A percentile compares a stretch with the other conserved stretches of the same genome.
These are phyloP conservation scores for Helianthus annuus DNA, from an alignment of 129 eudicot species.

Conservation along the genomic window DNA sequence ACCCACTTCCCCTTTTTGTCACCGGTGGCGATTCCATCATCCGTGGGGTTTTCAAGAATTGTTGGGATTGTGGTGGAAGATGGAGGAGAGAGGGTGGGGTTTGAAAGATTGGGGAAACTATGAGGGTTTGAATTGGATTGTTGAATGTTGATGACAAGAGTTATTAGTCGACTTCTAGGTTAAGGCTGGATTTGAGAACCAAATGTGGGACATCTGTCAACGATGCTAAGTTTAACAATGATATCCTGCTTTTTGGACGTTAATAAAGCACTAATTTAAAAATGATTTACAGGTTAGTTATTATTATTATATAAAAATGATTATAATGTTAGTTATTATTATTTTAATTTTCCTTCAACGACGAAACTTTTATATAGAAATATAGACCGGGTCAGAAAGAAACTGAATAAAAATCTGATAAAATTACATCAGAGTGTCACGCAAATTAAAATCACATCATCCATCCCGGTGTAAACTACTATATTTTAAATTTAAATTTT, in stretches of 20 bases:
- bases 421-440: too few species aligned
- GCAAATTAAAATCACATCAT: too few species aligned
- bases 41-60: neutral
- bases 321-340: too few species aligned
- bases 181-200: conserved; percentile 13
- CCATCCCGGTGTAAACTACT: too few species aligned
- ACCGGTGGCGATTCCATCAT: conserved; percentile 41
- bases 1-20: conserved; percentile 45
- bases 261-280: too few species aligned
- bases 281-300: too few species aligned
- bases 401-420: too few species aligned
- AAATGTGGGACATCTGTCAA: conserved; percentile 18
- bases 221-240: conserved; percentile 5
- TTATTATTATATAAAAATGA: too few species aligned
- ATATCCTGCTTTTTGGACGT: conserved; percentile 21
- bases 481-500: too few species aligned
- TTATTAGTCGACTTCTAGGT: neutral
- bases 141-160: neutral
- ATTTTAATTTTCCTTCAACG: too few species aligned
- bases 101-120: conserved; percentile 10
- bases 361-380: too few species aligned
- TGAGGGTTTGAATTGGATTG: neutral
- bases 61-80: conserved; percentile 27
- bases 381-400: too few species aligned
- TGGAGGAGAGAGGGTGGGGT: neutral